Percentiles rank a stretch among this genome's conserved stretches.
phyloP scores from a whole-genome alignment of 139 green algal genomes.

The Picochlorum sp. region DNA sequence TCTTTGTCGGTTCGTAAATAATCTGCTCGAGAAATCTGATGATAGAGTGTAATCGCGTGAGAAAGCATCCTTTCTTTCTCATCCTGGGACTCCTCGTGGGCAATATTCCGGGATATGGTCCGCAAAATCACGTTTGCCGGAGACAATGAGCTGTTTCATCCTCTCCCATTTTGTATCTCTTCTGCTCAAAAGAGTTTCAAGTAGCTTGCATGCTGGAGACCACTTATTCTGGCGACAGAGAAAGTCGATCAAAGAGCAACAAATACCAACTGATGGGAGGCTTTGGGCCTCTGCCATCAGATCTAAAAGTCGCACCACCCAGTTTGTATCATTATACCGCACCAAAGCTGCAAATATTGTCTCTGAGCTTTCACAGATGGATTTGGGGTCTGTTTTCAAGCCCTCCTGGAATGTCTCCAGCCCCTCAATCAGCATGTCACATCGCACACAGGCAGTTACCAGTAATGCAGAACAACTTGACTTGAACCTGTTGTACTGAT shows the following conservation, averaged over 20 bases:
- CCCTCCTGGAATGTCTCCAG: background rate
- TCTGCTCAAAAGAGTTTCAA: constrained; percentile 1
- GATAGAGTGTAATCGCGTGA: background rate
- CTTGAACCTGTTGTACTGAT: constrained; percentile 48
- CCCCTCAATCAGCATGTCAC: background rate
- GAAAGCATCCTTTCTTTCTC: background rate
- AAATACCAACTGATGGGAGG: background rate
- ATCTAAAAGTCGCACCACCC: background rate
- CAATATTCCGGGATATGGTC: no score
- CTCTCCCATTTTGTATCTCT: no score
- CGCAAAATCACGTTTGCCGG: no score
- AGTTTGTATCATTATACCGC: background rate
- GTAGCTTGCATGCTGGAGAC: background rate
- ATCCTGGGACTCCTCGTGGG: no score
- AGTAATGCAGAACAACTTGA: constrained; percentile 56
- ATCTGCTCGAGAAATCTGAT: background rate
- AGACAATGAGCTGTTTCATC: no score
- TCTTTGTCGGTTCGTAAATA: constrained; percentile 1
- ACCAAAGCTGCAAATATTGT: background rate
- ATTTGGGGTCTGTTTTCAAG: background rate
- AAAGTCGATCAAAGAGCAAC: background rate
- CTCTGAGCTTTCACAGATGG: background rate
- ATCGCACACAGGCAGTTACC: constrained; percentile 52
- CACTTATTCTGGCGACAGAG: background rate
- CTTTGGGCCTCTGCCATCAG: background rate